These are phyloP conservation scores for Ceratobasidium sp. DNA, from an alignment of 1,284 basidiomycete genomes.

Conservation along the genomic window DNA sequence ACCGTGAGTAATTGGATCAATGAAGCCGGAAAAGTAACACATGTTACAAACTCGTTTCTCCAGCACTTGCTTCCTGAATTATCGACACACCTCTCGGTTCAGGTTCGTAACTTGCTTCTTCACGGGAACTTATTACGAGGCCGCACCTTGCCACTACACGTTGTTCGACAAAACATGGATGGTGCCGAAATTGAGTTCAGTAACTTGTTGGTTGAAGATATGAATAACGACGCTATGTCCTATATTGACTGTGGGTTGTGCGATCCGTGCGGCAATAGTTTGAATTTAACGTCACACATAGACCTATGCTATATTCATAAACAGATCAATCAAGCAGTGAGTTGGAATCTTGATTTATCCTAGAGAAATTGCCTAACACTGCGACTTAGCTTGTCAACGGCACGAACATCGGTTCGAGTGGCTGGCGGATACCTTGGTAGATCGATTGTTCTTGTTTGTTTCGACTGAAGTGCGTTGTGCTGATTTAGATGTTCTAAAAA, in stretches of 20 bases:
- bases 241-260: constrained; percentile 82
- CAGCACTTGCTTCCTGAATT: constrained; percentile 78
- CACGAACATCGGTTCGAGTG: constrained; percentile 32
- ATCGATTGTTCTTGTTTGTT: background rate
- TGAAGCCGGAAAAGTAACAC: constrained; percentile 35
- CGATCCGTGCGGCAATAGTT: background rate
- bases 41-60: constrained; percentile 29
- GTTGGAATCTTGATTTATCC: constrained; percentile 46
- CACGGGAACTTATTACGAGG: constrained; percentile 69
- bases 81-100: constrained; percentile 79
- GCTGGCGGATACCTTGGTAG: constrained; percentile 39
- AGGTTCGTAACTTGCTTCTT: constrained; percentile 84
- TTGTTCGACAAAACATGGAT: constrained; percentile 94
- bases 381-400: constrained; percentile 20
- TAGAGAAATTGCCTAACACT: background rate
- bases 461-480: background rate
- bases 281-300: constrained; percentile 43
- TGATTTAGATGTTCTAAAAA: background rate
- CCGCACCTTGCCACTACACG: constrained; percentile 68
- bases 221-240: constrained; percentile 93
- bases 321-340: constrained; percentile 67
- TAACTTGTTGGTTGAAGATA: constrained; percentile 96
- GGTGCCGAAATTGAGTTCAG: constrained; percentile 95
- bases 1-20: constrained; percentile 62
- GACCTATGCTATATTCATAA: constrained; percentile 64